A percentile compares a stretch with the other conserved stretches of the same genome.
Evolutionary conservation across 2,329 filamentous ascomycete species (phyloP).

Genomic region (Aciculosporium take): DNA sequence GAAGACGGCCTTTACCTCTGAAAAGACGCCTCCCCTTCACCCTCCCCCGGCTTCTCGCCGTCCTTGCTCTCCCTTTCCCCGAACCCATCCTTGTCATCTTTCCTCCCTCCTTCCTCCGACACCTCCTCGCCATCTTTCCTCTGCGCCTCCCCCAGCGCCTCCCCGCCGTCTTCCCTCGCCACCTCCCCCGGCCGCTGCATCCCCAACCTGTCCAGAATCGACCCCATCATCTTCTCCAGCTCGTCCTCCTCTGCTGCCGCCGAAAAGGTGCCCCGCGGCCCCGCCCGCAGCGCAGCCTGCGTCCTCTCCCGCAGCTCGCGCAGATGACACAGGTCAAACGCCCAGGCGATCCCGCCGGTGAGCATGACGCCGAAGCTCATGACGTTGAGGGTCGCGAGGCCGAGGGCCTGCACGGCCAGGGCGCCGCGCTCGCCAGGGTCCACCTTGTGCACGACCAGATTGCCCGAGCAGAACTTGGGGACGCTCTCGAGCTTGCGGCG

Average conservation of each 20-base stretch:
- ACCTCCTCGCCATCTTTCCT: neutral
- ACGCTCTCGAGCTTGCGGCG: conserved; percentile 46
- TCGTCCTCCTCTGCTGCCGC: conserved; percentile 43
- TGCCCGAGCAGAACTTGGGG: conserved; percentile 60
- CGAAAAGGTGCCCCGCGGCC: conserved; percentile 20
- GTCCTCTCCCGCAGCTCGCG: conserved; percentile 47
- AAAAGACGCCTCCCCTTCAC: too few species aligned
- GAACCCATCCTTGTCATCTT: too few species aligned
- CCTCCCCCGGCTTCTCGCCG: too few species aligned
- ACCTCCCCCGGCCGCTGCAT: conserved; percentile 13
- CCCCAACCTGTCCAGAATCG: conserved; percentile 38
- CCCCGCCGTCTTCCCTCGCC: neutral
- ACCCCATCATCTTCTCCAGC: conserved; percentile 46
- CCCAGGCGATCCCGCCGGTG: conserved; percentile 60
- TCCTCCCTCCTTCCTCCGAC: too few species aligned
- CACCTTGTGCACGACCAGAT: conserved; percentile 21
- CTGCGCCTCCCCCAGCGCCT: neutral
- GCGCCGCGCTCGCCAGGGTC: conserved; percentile 25
- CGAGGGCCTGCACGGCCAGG: conserved; percentile 71
- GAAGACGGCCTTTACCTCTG: too few species aligned
- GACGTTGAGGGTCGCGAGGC: conserved; percentile 77
- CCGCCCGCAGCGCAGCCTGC: conserved; percentile 26
- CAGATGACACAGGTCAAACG: conserved; percentile 58
- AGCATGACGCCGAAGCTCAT: conserved; percentile 59
- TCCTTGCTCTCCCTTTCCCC: too few species aligned